Evolutionary conservation across 345 rosid genomes (phyloP).

Genomic region (Firmiana major): DNA sequence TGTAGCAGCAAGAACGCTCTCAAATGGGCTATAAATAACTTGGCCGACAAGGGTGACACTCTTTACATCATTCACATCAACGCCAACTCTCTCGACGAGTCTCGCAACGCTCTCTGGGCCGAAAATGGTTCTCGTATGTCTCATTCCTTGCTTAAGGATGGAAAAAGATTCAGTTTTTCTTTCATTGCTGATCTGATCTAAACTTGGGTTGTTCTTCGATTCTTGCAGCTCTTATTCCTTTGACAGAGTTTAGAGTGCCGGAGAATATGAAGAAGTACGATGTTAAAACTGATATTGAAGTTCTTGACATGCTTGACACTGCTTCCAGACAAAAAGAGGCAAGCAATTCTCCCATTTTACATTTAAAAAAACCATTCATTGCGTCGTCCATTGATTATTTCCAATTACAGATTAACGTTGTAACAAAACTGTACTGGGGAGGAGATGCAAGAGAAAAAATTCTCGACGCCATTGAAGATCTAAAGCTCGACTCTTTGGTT

Average conservation of each 20-base stretch:
- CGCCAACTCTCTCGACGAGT: constrained; percentile 37
- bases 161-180: background rate
- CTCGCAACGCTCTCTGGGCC: constrained; percentile 53
- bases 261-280: constrained; percentile 55
- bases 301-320: constrained; percentile 85
- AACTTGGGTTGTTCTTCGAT: background rate
- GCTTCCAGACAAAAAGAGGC: constrained; percentile 87
- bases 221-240: constrained; percentile 75
- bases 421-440: constrained; percentile 84
- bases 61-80: constrained; percentile 66
- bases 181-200: constrained; percentile 18
- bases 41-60: constrained; percentile 73
- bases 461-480: constrained; percentile 64
- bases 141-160: background rate
- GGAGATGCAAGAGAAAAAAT: constrained; percentile 92
- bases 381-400: too few relatives aligned
- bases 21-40: constrained; percentile 76
- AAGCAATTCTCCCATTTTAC: background rate
- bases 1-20: constrained; percentile 88
- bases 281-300: constrained; percentile 52
- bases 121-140: constrained; percentile 76
- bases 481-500: constrained; percentile 76
- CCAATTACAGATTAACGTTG: constrained; percentile 39
- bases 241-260: constrained; percentile 82
- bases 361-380: background rate